These are phyloP conservation scores for Talaromyces atroroseus DNA, from an alignment of 2,329 filamentous ascomycete species.

Conservation along the genomic window DNA sequence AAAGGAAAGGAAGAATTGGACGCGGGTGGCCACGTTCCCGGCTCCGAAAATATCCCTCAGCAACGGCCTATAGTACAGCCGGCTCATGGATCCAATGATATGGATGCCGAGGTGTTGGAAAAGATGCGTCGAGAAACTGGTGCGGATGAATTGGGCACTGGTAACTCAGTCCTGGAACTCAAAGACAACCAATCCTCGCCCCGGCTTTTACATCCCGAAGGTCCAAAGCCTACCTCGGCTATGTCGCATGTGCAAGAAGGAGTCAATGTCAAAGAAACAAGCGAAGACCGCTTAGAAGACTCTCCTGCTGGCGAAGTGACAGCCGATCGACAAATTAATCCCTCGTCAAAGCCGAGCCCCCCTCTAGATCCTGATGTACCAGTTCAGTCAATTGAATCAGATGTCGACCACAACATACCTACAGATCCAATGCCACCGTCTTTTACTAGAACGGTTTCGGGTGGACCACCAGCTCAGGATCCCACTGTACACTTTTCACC, in stretches of 20 bases:
- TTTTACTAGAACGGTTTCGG: neutral
- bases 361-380: conserved; percentile 8
- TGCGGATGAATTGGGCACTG: neutral
- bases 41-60: neutral
- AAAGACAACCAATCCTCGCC: neutral
- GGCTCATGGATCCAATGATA: neutral
- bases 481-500: conserved; percentile 18
- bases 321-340: neutral
- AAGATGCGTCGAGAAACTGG: neutral
- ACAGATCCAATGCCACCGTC: neutral
- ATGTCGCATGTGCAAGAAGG: neutral
- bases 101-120: neutral
- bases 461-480: conserved; percentile 22
- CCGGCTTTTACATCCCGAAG: neutral
- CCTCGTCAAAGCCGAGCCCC: neutral
- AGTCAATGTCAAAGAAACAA: neutral
- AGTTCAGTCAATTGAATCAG: conserved; percentile 9
- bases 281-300: neutral
- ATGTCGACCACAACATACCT: neutral
- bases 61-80: neutral
- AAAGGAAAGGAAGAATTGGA: neutral
- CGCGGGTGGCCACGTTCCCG: neutral
- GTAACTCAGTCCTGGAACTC: conserved; percentile 11
- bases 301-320: neutral
- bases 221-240: neutral